Percentiles rank a stretch among this genome's conserved stretches.
Conservation (phyloP, 441 rosid species). For the Populus hybrid region DNA sequence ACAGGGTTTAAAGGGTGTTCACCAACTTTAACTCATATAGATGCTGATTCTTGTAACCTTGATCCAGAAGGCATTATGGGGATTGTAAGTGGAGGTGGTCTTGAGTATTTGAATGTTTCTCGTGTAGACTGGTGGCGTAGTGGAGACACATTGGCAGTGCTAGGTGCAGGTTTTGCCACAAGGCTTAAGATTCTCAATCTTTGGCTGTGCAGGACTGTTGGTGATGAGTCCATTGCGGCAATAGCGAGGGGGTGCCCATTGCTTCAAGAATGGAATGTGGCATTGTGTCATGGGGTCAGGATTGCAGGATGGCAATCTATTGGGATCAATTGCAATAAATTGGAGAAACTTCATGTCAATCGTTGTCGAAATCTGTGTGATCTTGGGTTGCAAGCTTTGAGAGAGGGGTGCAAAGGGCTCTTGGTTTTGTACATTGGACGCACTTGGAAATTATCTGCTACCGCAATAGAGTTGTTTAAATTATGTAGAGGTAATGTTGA, state of each 20-base stretch:
- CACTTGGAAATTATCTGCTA: constrained; percentile 21
- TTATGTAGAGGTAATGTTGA: constrained; percentile 37
- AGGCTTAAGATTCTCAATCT: constrained; percentile 64
- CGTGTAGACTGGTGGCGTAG: constrained; percentile 23
- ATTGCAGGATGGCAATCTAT: constrained; percentile 65
- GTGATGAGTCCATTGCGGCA: constrained; percentile 50
- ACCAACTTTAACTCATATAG: constrained; percentile 46
- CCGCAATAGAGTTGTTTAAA: constrained; percentile 64
- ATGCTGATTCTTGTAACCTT: constrained; percentile 64
- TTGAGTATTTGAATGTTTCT: constrained; percentile 56
- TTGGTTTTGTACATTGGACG: constrained; percentile 44
- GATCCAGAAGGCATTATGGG: constrained; percentile 50
- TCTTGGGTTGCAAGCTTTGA: constrained; percentile 45
- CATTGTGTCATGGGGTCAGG: constrained; percentile 53
- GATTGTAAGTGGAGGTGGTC: constrained; percentile 76
- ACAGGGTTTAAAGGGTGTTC: constrained; percentile 69
- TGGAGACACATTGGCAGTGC: constrained; percentile 29
- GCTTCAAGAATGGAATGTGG: constrained; percentile 73
- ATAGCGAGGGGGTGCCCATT: constrained; percentile 72
- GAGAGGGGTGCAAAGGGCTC: constrained; percentile 60
- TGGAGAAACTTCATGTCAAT: constrained; percentile 70
- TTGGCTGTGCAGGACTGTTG: constrained; percentile 60
- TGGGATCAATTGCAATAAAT: constrained; percentile 51
- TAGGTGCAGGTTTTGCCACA: constrained; percentile 56
- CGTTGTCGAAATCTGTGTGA: constrained; percentile 70